Evolutionary conservation across 2,329 filamentous ascomycete genomes (phyloP), one percentile per base, ranked within the genome.

Genomic region (Colletotrichum sansevieriae): DNA sequence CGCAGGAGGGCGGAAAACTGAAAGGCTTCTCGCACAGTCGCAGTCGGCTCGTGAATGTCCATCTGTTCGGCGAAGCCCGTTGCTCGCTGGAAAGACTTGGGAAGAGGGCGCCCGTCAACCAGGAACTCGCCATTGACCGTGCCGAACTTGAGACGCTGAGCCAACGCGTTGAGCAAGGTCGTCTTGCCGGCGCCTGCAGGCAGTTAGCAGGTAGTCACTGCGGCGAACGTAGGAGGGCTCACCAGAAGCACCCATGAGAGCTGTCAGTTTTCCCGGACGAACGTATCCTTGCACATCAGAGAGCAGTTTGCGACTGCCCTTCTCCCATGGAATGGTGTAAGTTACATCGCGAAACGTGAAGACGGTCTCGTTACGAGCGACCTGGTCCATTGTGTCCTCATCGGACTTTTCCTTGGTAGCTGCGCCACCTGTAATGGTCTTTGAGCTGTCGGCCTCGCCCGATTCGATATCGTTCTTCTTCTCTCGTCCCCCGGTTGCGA

Each of bases 201-300:
- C 2, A 9, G 18, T 70, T 25, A 70, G 59, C 13, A 25, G 11
- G 18, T 22, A 10, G 8, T 13, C 22, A 18, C 6, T 12, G 10
- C 3, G 8, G 5, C 7, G 37, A 0, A 65, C 11, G 20, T 12
- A 4, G 1, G 22, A 9, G 12, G 74, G 71, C 73, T 73, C 77
- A 75, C 80, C 82, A 47, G 83, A 84, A 22, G 83, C 82, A 41
- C 84, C 91, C 92, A 95, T 95, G 0, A 95, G 84, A 9, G 92
- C 93, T 10, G 92, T 95, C 57, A 95, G 80, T 60, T 91, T 94
- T 37, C 93, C 93, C 1, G 93, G 93, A 70, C 93, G 92, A 49
- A 96, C 92, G 84, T 91, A 95, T n/a, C 93, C 93, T 73, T 95
- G 90, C 1, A 95, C 90, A 69, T 94, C 85, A 68, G 94, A 88